phyloP scores from a whole-genome alignment of 495 filamentous ascomycete genomes.

The Trichodelitschia bisporula region DNA sequence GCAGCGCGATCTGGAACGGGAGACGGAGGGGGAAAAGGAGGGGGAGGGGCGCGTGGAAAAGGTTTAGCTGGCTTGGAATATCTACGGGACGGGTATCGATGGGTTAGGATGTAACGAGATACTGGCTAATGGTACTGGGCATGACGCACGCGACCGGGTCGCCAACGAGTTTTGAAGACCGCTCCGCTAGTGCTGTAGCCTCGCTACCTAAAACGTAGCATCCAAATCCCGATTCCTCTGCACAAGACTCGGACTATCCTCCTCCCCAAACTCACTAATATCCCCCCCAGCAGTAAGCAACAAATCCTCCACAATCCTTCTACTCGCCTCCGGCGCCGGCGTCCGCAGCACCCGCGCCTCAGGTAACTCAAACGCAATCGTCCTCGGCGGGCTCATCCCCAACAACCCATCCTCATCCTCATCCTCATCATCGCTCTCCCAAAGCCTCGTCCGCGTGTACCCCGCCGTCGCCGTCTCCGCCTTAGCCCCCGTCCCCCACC shows the following conservation, averaged over 20 bases:
- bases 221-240: constrained; percentile 9
- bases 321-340: constrained; percentile 77
- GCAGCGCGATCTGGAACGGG: too few relatives aligned
- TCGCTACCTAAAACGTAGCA: constrained; percentile 13
- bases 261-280: constrained; percentile 18
- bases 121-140: too few relatives aligned
- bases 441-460: neutral
- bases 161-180: too few relatives aligned
- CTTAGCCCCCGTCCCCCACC: constrained; percentile 12
- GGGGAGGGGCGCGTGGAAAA: too few relatives aligned
- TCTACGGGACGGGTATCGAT: too few relatives aligned
- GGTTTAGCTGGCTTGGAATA: too few relatives aligned
- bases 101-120: too few relatives aligned
- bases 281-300: constrained; percentile 63
- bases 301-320: constrained; percentile 76
- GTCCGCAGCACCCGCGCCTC: constrained; percentile 73
- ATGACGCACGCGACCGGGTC: too few relatives aligned
- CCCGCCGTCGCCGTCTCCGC: neutral
- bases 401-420: constrained; percentile 28
- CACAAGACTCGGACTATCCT: constrained; percentile 45
- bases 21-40: too few relatives aligned
- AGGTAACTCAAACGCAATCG: constrained; percentile 87
- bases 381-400: constrained; percentile 78
- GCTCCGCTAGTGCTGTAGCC: too few relatives aligned
- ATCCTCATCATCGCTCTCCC: constrained; percentile 7